Evolutionary conservation across 2,329 filamentous ascomycete species (phyloP).

Genomic region (Cercospora janseana): DNA sequence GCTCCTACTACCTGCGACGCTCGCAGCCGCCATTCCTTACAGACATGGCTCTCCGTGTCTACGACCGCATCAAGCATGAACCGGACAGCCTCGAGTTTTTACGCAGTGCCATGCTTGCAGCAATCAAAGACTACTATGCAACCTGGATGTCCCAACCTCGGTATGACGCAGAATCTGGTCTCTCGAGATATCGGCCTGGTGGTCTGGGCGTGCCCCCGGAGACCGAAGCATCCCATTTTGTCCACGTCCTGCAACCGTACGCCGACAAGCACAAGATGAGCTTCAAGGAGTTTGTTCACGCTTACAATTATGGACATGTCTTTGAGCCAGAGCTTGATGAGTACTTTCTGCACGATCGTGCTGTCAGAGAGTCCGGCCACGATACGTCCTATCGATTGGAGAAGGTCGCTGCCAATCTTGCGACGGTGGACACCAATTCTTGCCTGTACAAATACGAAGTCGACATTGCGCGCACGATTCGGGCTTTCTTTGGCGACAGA

Average conservation of each 20-base stretch:
- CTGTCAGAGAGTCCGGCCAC: conserved; percentile 92
- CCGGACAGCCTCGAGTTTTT: conserved; percentile 79
- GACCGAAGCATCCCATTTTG: conserved; percentile 83
- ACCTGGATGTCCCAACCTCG: conserved; percentile 77
- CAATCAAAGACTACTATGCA: conserved; percentile 93
- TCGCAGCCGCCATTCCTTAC: conserved; percentile 97
- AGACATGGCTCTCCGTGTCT: conserved; percentile 92
- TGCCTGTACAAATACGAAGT: conserved; percentile 95
- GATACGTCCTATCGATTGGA: conserved; percentile 95
- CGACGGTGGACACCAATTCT: conserved; percentile 92
- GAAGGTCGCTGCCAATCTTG: conserved; percentile 79
- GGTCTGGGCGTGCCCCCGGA: conserved; percentile 86
- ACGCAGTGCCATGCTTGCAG: conserved; percentile 74
- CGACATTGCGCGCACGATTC: conserved; percentile 85
- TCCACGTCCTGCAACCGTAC: conserved; percentile 77
- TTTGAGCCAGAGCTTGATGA: conserved; percentile 85
- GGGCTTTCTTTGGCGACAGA: conserved; percentile 77
- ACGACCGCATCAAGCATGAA: conserved; percentile 88
- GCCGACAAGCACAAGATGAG: conserved; percentile 78
- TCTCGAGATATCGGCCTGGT: conserved; percentile 81
- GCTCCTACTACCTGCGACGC: conserved; percentile 90
- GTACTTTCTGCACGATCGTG: conserved; percentile 94
- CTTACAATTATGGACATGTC: conserved; percentile 78
- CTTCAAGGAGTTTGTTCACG: conserved; percentile 80
- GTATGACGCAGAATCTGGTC: conserved; percentile 70